Base-by-base conservation (phyloP, 2,329 filamentous ascomycete genomes). In the Coccinonectria pachysandricola region DNA sequence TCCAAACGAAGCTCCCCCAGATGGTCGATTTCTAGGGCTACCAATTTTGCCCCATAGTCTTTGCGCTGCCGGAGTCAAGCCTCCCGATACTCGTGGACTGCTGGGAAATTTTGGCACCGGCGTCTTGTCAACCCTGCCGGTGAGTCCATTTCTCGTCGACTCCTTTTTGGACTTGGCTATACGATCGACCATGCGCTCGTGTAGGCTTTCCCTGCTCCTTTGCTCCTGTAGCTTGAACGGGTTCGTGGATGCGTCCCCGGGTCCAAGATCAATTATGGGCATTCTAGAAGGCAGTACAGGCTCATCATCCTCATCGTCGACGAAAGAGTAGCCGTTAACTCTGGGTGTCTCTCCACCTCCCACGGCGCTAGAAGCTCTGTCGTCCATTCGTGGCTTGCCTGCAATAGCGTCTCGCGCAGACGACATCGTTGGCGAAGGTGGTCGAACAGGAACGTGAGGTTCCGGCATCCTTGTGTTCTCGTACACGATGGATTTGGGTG, bases 261-360 rank as follows among this genome's bases (percentile, higher is more conserved):
- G 60, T 2, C 74, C 68, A 6, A 81, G 58, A 28, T 76, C 57
- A 45, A 79, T 64, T 35, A 59, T 37, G n/a, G 62, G 56, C 23
- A 49, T 35, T 8, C 44, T 19, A 7, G 21, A 19, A 6, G 28
- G 13, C 5, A 28, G n/a, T 6, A 52, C 45, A 2, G 47, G 41
- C 10, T 60, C 59, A 10, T 65, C 69, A 20, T 71, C 65, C 24
- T 80, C 81, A 30, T 92, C 85, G 41, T 94, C 86, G 18, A 98
- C 87, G 54, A 94, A 96, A 0, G 85, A 73, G 52, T 95, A 98
- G 2, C 91, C 91, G 37, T 92, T 93, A 1, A 96, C 83, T 3
- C 84, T 71, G 1, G 88, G 91, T 0, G 88, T 96, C 53, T 92
- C 86, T 31, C 67, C 69, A 10, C 64, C 45, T 2, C 34, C 64